These are phyloP conservation scores for Leccinum uliginosum DNA, from an alignment of 768 basidiomycete species.

Conservation along the genomic window DNA sequence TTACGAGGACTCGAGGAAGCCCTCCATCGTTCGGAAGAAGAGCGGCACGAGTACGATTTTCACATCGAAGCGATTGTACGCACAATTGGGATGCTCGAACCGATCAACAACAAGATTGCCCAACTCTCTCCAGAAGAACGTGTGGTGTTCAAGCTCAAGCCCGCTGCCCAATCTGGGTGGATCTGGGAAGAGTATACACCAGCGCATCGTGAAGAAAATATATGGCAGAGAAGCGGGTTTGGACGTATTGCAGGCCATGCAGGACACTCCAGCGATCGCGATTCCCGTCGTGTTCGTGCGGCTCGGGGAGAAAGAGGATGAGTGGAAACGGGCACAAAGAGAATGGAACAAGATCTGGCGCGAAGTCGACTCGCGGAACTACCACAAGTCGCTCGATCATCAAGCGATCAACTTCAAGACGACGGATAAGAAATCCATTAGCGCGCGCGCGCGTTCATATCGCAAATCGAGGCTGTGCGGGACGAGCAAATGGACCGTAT, in stretches of 20 bases:
- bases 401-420: conserved; percentile 89
- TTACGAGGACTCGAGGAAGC: conserved; percentile 98
- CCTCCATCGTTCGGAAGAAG: conserved; percentile 93
- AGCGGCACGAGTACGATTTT: conserved; percentile 98
- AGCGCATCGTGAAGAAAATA: conserved; percentile 93
- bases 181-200: conserved; percentile 80
- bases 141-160: conserved; percentile 77
- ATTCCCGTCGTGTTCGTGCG: conserved; percentile 89
- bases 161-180: conserved; percentile 87
- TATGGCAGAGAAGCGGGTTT: conserved; percentile 84
- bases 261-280: conserved; percentile 85
- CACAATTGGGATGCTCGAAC: conserved; percentile 88
- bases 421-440: conserved; percentile 81
- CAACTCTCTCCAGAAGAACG: conserved; percentile 78
- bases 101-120: conserved; percentile 82
- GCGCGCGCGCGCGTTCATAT: conserved; percentile 72
- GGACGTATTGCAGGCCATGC: conserved; percentile 83
- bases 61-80: conserved; percentile 94
- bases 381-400: conserved; percentile 89
- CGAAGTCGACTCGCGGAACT: conserved; percentile 93
- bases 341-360: conserved; percentile 99
- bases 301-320: conserved; percentile 94
- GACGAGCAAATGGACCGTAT: conserved; percentile 73
- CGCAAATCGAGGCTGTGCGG: conserved; percentile 78
- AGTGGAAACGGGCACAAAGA: conserved; percentile 95